Base-by-base conservation (phyloP, 805 yeast species). In the Candida insectorum region DNA sequence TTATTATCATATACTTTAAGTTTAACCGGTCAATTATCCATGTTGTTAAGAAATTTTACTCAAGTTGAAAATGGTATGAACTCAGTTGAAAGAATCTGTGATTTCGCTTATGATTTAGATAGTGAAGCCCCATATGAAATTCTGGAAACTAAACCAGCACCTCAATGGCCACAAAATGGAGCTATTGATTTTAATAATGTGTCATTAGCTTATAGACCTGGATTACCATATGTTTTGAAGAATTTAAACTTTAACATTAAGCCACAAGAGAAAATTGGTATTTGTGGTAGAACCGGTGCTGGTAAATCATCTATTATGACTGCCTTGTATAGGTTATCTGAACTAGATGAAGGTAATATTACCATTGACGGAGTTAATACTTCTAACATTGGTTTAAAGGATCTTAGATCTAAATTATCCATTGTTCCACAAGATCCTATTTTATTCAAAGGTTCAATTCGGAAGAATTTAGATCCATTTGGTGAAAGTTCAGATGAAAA, bases 201-300 rank as follows among this genome's bases (percentile, higher is more conserved):
- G 3, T 62, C 65, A 3, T 52, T 79, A 59, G 63, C 74, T 14
- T 79, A 79, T 51, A 67, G 84, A 52, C 76, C 75, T 0, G 80
- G 70, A 0, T 57, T 79, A 34, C 85, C 85, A 6, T 54, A 69
- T 23, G 85, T 77, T 6, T 60, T 79, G 52, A 73, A 68, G 36
- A 51, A 69, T 36, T 45, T 79, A 36, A 54, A 46, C 17, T 49
- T 68, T 45, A 60, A 41, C 7, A 63, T 83, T 28, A 52, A 64
- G 7, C 71, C 79, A 0, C 62, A 70, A 12, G 85, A 85, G 53
- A 84, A 82, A 50, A 73, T 85, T 43, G 95, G 95, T 28, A 79
- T 85, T 34, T 82, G 91, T 64, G 95, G 95, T 26, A 72, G 95
- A 52, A 85, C 95, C 0, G 95, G 95, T 47, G 93, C 94, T 4